These are phyloP conservation scores for Elsinoe necatrix DNA, from an alignment of 2,329 filamentous ascomycete genomes.

Conservation along the genomic window DNA sequence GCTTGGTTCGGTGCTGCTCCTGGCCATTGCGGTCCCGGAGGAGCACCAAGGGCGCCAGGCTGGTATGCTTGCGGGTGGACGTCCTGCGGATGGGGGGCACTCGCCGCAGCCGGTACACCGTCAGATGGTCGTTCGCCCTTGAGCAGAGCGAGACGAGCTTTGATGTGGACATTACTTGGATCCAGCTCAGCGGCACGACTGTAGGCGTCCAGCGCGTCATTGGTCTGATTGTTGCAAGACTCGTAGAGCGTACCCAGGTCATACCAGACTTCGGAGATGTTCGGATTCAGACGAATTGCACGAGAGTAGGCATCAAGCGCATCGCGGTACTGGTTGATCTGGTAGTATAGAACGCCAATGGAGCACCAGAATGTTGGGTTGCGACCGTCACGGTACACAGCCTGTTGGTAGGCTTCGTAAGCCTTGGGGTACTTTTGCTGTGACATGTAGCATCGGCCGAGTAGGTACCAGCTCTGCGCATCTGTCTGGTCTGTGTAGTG, in stretches of 20 bases:
- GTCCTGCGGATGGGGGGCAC: slow-evolving; percentile 82
- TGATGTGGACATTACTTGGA: slow-evolving; percentile 88
- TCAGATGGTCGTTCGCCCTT: slow-evolving; percentile 60
- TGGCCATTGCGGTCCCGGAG: slow-evolving; percentile 14
- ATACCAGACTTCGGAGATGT: slow-evolving; percentile 99
- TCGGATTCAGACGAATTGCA: slow-evolving; percentile 91
- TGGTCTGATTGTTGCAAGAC: slow-evolving; percentile 97
- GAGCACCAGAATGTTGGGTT: slow-evolving; percentile 99
- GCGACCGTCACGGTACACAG: slow-evolving; percentile 92
- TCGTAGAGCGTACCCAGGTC: slow-evolving; percentile 96
- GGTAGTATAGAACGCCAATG: slow-evolving; percentile 96
- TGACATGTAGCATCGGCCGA: slow-evolving; percentile 98
- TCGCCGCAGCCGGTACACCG: slow-evolving; percentile 57
- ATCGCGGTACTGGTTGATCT: slow-evolving; percentile 99
- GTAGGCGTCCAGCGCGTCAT: slow-evolving; percentile 91
- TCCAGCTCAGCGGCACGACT: slow-evolving; percentile 90
- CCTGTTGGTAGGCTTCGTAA: slow-evolving; percentile 97
- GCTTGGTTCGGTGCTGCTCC: slow-evolving; percentile 48
- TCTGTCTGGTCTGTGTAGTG: slow-evolving; percentile 67
- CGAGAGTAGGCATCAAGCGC: slow-evolving; percentile 95
- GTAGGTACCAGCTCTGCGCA: slow-evolving; percentile 96
- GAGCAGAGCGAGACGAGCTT: slow-evolving; percentile 81
- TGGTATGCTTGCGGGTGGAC: slow-evolving; percentile 94
- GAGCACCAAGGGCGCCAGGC: slow-evolving; percentile 59
- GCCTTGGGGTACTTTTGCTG: slow-evolving; percentile 98